Percentiles rank a stretch among this genome's conserved stretches.
Evolutionary conservation across 345 rosid species (phyloP).

Genomic region (Syzygium grande): DNA sequence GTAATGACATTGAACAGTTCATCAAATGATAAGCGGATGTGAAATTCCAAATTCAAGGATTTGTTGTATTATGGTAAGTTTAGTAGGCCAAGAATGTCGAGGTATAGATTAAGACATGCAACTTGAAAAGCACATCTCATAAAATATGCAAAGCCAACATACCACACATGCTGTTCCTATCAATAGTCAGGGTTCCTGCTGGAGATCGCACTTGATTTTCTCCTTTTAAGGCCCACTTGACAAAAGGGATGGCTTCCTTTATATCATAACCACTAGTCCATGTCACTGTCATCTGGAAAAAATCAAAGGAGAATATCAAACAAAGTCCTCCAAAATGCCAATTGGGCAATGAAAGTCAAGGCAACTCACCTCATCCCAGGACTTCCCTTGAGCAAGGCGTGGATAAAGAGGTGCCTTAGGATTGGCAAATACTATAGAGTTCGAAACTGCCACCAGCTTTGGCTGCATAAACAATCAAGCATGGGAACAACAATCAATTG

Average conservation of each 20-base stretch:
- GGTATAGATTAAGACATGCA: neutral
- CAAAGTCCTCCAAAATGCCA: neutral
- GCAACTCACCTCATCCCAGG: constrained; percentile 79
- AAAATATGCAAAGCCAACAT: neutral
- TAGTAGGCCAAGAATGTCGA: neutral
- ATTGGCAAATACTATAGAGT: constrained; percentile 45
- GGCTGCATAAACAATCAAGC: constrained; percentile 51
- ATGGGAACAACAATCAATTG: neutral
- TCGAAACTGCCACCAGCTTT: constrained; percentile 61
- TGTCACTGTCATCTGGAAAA: constrained; percentile 77
- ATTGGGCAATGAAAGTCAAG: neutral
- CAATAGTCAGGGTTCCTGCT: constrained; percentile 79
- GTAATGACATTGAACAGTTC: neutral
- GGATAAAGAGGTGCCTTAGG: constrained; percentile 91
- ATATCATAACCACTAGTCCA: constrained; percentile 96
- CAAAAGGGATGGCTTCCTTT: constrained; percentile 68
- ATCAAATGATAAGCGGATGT: neutral
- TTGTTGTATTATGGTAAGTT: neutral
- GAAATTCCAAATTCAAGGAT: neutral
- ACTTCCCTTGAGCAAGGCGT: constrained; percentile 86
- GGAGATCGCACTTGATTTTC: constrained; percentile 33
- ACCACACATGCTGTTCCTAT: constrained; percentile 86
- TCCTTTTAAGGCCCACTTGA: constrained; percentile 63
- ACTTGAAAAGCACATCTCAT: neutral
- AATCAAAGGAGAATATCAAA: neutral